Evolutionary conservation across 1,284 basidiomycete species (phyloP), one percentile per base, ranked within the genome.

Genomic region (Sparassis latifolia): DNA sequence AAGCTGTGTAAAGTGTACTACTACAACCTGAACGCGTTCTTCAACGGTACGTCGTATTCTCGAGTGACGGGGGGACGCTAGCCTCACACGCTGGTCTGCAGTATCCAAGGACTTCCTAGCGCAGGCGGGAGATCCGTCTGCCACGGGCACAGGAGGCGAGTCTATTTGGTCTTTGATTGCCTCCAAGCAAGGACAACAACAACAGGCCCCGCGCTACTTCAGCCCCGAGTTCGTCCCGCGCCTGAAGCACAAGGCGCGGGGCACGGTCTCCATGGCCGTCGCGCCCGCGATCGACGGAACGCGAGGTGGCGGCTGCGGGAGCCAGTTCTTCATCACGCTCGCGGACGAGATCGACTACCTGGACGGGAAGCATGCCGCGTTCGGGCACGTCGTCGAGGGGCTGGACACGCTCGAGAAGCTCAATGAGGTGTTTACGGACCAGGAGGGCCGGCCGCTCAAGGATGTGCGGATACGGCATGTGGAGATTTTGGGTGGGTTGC

Each of bases 61-160:
- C 42, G 31, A 40, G 45, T n/a, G 37, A 49, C n/a, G 51, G 42
- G 54, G 54, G 59, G 29, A 10, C 35, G 4, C 42, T 37, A 6
- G 35, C 12, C 35, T 37, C 35, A 37, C 35, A 7, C 7, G 12
- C 6, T 37, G 35, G 7, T 7, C 6, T 37, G 35, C 62, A 91
- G 95, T 99, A 5, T 93, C 94, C 37, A 96, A 94, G 68, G 91
- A 97, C 66, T 99, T 99, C 59, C 80, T 99, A 48, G 94, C 94
- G 10, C 96, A 99, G 70, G 80, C 82, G 2, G 96, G 96, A 35
- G 96, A 98, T 62, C 96, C 95, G 1, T 88, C 89, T n/a, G 94
- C 95, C 10, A 89, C 90, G 2, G 96, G 96, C 29, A 92, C 84
- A 38, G 95, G 96, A 32, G 95, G 96, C 47, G 86, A 91, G 75